Evolutionary conservation across 2,329 filamentous ascomycete species (phyloP).

Genomic region (Penicillium italicum): DNA sequence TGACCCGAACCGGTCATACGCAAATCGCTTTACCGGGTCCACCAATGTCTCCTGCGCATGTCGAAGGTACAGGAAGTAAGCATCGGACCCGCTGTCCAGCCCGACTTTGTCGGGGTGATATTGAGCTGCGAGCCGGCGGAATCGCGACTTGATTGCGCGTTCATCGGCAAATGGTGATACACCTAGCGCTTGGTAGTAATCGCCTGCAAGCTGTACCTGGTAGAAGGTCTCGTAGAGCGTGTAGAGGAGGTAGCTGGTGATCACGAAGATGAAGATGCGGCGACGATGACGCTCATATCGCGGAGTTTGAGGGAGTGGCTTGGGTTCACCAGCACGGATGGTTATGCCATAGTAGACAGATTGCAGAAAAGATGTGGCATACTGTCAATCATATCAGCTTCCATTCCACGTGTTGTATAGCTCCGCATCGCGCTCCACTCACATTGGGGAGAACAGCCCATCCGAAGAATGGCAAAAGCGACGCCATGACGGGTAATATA

Average conservation of each 20-base stretch:
- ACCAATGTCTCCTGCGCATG: conserved; percentile 75
- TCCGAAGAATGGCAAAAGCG: conserved; percentile 54
- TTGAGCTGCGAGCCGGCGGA: conserved; percentile 67
- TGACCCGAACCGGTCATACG: conserved; percentile 85
- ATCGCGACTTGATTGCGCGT: conserved; percentile 74
- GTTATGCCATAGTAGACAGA: conserved; percentile 80
- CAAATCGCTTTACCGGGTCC: conserved; percentile 74
- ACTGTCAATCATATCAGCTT: conserved; percentile 46
- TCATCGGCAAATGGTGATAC: conserved; percentile 68
- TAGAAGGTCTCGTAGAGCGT: conserved; percentile 90
- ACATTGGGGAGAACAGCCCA: conserved; percentile 63
- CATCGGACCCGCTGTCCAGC: conserved; percentile 41
- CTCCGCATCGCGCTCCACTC: conserved; percentile 27
- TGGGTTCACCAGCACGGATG: conserved; percentile 83
- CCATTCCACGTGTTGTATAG: background rate
- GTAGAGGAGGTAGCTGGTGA: conserved; percentile 80
- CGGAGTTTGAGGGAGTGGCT: conserved; percentile 64
- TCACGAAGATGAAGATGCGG: conserved; percentile 77
- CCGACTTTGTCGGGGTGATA: conserved; percentile 80
- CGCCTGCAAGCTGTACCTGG: conserved; percentile 65
- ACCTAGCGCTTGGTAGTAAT: conserved; percentile 76
- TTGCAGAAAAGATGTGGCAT: conserved; percentile 74
- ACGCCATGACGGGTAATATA: conserved; percentile 32
- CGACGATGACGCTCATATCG: conserved; percentile 71
- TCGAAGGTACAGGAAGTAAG: conserved; percentile 77